Evolutionary conservation across 106 monocot species (phyloP).

Genomic region (Allium sativum): DNA sequence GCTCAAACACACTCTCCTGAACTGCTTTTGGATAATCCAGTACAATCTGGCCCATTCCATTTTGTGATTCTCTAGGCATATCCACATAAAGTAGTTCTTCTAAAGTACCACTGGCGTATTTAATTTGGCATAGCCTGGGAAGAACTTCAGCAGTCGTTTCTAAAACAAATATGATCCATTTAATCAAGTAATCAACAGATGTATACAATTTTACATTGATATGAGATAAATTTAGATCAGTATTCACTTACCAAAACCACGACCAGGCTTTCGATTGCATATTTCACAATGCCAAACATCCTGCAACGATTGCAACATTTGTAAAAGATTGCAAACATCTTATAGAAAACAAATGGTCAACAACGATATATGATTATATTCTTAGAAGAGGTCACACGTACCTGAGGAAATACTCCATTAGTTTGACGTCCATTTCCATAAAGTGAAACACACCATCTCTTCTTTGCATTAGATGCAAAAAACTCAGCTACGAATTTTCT

Average conservation of each 20-base stretch:
- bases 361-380: background rate
- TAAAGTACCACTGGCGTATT: conserved; percentile 95
- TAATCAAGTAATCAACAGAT: too few species aligned
- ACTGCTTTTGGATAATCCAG: conserved; percentile 95
- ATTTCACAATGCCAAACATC: conserved; percentile 99
- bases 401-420: conserved; percentile 76
- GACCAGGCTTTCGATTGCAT: conserved; percentile 87
- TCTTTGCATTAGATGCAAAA: conserved; percentile 68
- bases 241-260: conserved; percentile 87
- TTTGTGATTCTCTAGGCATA: conserved; percentile 92
- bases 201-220: background rate
- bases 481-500: conserved; percentile 65
- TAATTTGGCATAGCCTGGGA: conserved; percentile 89
- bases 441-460: conserved; percentile 77
- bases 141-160: conserved; percentile 96
- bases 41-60: conserved; percentile 82
- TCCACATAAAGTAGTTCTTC: conserved; percentile 98
- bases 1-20: conserved; percentile 97
- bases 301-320: conserved; percentile 28
- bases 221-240: background rate
- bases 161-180: conserved; percentile 9
- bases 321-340: background rate
- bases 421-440: conserved; percentile 74
- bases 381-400: background rate
- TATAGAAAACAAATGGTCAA: too few species aligned